Conservation (phyloP, 352 stramenopile genomes). For the Phytophthora tentaculata region DNA sequence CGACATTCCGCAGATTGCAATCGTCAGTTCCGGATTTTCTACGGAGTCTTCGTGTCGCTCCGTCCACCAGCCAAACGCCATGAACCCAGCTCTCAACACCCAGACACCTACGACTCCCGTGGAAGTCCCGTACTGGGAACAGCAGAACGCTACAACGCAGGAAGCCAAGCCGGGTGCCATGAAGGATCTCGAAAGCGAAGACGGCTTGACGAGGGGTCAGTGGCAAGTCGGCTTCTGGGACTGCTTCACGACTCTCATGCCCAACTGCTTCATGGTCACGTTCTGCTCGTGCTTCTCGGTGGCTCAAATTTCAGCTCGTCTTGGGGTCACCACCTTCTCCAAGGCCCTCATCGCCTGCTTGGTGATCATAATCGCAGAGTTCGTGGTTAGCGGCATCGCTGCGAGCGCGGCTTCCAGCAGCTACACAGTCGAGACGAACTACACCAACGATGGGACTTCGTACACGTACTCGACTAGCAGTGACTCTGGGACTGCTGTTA, state of each 20-base stretch:
- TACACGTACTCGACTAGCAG: slow-evolving; percentile 28
- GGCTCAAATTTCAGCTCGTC: slow-evolving; percentile 48
- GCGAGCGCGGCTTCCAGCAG: slow-evolving; percentile 16
- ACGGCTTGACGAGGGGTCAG: slow-evolving; percentile 23
- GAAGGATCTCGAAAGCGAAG: slow-evolving; percentile 30
- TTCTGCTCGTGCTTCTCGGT: slow-evolving; percentile 61
- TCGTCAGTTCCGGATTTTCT: slow-evolving; percentile 30
- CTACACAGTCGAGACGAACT: slow-evolving; percentile 25
- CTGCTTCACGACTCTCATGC: slow-evolving; percentile 49
- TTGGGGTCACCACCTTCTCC: slow-evolving; percentile 44
- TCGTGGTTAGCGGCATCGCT: slow-evolving; percentile 22
- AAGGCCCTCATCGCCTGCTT: slow-evolving; percentile 35
- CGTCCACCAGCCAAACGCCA: slow-evolving; percentile 15
- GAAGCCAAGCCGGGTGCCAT: not conserved
- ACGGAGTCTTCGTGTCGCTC: slow-evolving; percentile 7
- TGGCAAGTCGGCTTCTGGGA: slow-evolving; percentile 44
- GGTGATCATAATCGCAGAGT: slow-evolving; percentile 25
- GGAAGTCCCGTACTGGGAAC: slow-evolving; percentile 27
- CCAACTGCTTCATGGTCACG: slow-evolving; percentile 61
- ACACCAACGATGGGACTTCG: slow-evolving; percentile 13
- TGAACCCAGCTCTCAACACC: slow-evolving; percentile 27
- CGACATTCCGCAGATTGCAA: not conserved
- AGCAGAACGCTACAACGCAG: slow-evolving; percentile 5
- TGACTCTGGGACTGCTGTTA: slow-evolving; percentile 8
- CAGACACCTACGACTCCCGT: slow-evolving; percentile 20